Percentiles rank a stretch among this genome's conserved stretches.
Conservation (phyloP, 177 flowering plant species). For the Vitis hybrid region DNA sequence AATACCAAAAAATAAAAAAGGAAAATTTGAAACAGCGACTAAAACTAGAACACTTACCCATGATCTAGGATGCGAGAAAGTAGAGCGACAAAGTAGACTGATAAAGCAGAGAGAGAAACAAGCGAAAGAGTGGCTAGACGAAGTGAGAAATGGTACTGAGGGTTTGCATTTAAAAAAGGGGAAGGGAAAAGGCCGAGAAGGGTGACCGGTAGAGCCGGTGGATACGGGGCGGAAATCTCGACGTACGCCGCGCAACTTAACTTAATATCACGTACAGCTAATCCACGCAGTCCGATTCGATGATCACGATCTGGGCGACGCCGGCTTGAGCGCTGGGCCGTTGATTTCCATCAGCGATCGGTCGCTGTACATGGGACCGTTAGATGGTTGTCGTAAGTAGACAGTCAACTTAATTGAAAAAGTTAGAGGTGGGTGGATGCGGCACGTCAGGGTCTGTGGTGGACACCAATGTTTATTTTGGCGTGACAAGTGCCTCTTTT, state of each 20-base stretch:
- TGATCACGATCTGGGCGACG: neutral
- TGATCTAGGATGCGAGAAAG: conserved; percentile 9
- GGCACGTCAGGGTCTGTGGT: too few relatives aligned
- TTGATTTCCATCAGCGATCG: conserved; percentile 5
- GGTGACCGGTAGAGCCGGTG: conserved; percentile 18
- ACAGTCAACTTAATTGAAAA: too few relatives aligned
- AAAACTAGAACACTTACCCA: conserved; percentile 18
- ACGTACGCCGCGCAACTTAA: neutral
- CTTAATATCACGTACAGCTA: neutral
- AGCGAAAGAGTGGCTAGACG: neutral
- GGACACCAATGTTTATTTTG: too few relatives aligned
- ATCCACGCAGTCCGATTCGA: neutral
- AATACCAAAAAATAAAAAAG: neutral
- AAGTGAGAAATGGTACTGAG: too few relatives aligned
- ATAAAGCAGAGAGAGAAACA: neutral
- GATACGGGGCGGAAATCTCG: neutral
- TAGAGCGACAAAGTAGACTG: neutral
- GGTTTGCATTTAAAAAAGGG: neutral
- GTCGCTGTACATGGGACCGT: too few relatives aligned
- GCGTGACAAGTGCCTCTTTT: too few relatives aligned
- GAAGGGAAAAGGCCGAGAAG: neutral
- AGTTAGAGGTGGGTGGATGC: too few relatives aligned
- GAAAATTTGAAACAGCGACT: neutral
- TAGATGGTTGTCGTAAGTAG: too few relatives aligned
- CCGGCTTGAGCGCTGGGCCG: neutral